Evolutionary conservation across 805 yeast species (phyloP).

Genomic region (Yarrowia osloensis): DNA sequence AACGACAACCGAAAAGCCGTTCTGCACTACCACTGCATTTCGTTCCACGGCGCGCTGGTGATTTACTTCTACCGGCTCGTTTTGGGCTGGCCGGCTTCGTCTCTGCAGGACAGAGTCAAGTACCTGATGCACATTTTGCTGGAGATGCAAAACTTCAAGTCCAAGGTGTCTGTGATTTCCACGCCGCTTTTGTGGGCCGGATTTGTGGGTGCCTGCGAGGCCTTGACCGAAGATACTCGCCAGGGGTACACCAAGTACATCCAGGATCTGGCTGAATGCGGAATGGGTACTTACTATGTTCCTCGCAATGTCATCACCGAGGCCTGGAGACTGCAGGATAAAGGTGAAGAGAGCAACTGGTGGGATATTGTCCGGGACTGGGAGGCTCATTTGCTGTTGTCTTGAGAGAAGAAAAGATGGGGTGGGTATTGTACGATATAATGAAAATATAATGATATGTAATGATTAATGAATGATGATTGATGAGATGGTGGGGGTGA

Average conservation of each 20-base stretch:
- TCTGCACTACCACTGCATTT: constrained; percentile 74
- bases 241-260: constrained; percentile 69
- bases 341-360: constrained; percentile 66
- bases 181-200: constrained; percentile 89
- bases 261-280: constrained; percentile 50
- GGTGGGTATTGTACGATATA: constrained; percentile 16
- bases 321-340: constrained; percentile 75
- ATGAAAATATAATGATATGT: constrained; percentile 14
- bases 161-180: constrained; percentile 53
- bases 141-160: constrained; percentile 59
- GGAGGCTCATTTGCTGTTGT: constrained; percentile 80
- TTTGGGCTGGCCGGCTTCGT: constrained; percentile 54
- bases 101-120: constrained; percentile 63
- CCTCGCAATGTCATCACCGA: constrained; percentile 83
- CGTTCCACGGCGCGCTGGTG: constrained; percentile 70
- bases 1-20: constrained; percentile 54
- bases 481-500: too few species aligned
- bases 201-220: constrained; percentile 81
- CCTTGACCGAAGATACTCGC: constrained; percentile 54
- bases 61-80: constrained; percentile 72
- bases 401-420: too few species aligned
- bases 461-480: neutral
- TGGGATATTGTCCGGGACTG: constrained; percentile 75
- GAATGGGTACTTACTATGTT: constrained; percentile 82
- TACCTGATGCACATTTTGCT: constrained; percentile 65